These are phyloP conservation scores for Tetragonia tetragonoides DNA, from an alignment of 148 eudicot species.

Conservation along the genomic window DNA sequence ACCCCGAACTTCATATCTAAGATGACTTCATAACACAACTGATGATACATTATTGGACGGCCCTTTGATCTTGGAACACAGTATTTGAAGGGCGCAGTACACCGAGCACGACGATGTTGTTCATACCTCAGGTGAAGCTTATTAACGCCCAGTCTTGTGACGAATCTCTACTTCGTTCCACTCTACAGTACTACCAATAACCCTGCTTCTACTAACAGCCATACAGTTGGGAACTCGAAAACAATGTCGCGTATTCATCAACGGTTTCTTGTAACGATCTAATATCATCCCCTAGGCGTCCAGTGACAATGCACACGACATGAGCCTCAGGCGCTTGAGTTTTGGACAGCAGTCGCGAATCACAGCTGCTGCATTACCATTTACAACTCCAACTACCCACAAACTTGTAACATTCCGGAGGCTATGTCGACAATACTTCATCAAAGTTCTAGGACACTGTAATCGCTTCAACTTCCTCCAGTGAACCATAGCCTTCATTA, in stretches of 20 bases:
- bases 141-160: background rate
- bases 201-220: background rate
- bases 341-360: background rate
- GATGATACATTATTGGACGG: too few species aligned
- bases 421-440: background rate
- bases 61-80: too few species aligned
- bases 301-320: background rate
- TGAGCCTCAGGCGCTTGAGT: conserved; percentile 3
- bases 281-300: background rate
- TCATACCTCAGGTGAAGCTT: background rate
- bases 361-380: background rate
- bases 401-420: background rate
- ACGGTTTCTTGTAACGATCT: background rate
- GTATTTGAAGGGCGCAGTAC: too few species aligned
- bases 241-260: conserved; percentile 1
- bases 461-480: conserved; percentile 3
- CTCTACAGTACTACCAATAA: background rate
- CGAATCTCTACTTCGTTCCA: conserved; percentile 10
- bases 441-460: background rate
- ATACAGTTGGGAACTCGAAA: background rate
- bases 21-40: too few species aligned
- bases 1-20: too few species aligned
- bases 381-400: conserved; percentile 2
- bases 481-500: background rate
- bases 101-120: background rate